Base-by-base conservation (phyloP, 169 alveolate species). In the Eimeria necatrix region DNA sequence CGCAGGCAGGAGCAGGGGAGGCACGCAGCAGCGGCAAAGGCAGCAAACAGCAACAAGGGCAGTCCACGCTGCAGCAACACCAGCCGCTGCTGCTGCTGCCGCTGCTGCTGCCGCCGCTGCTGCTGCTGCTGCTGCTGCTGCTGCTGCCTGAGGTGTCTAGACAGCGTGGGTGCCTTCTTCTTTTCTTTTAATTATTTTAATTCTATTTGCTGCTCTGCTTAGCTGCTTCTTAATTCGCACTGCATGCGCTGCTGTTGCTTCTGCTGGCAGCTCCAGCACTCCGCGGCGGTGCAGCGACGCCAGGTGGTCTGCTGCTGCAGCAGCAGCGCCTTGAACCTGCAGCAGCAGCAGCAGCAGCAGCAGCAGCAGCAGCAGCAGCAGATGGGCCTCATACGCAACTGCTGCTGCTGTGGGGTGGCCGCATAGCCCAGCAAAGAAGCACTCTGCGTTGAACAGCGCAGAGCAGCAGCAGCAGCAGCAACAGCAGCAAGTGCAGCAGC, bases 261-360 rank as follows among this genome's bases (percentile, higher is more conserved):
- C 81, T 10, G 81, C 81, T 20, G 81, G 81, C 4, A 70, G 81
- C 81, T 70, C 81, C 51, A 70, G 81, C 81, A 70, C 22, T 2
- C 52, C 81, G 10, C 81, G 46, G 51, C 81, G 81, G 4, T 70
- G 81, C 52, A 70, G 12, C 52, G 81, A 70, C 12, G 81, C 81
- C 46, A 70, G 48, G 32, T 48, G 81, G 16, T 70, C 81, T 70
- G 81, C 81, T 70, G 81, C 81, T 24, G 81, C 81, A 9, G 81
- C 81, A 20, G 81, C 81, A 10, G 81, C 81, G 32, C 81, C 81
- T n/a, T 70, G 81, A 4, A 70, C 81, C 81, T 70, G 81, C 81
- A 26, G 81, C 52, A 70, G 81, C 81, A 70, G 81, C 81, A 70
- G 81, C 46, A 70, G 48, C 81, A 70, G 16, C 71, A 60, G 22